Base-by-base conservation (phyloP, 257 asterid genomes). In the Verbascum thapsus region DNA sequence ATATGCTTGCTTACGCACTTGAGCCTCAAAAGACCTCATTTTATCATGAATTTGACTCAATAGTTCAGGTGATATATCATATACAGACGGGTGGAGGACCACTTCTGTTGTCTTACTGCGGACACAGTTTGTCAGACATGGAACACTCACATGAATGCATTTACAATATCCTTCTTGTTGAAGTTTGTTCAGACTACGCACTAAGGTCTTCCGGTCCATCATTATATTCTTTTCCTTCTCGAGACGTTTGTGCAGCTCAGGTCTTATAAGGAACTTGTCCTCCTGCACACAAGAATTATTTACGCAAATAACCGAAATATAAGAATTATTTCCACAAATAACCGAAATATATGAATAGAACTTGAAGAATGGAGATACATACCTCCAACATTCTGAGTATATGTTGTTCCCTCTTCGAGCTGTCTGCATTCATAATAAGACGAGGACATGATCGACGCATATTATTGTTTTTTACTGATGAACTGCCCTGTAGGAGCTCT, bases 311-410 rank as follows among this genome's bases (percentile, higher is more conserved):
- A n/a, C n/a, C n/a, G n/a, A n/a, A n/a, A n/a, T n/a, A n/a, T n/a
- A n/a, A n/a, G n/a, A 44, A 44, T 70, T 65, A 66, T 49, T 50
- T 52, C 32, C 56, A 69, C n/a, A 59, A 61, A 78, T 23, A 67
- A 64, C 41, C 5, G 53, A 65, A 64, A n/a, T n/a, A n/a, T n/a
- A n/a, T n/a, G 19, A 63, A 66, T 18, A 30, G 60, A 22, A 34
- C 38, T 71, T 68, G 63, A 66, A 45, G 62, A 68, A 59, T 34
- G 18, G n/a, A 58, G 50, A 57, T 37, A 68, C 79, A 72, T 38
- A 92, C 99, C 99, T 87, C 86, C 85, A 92, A 82, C 80, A 87
- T 69, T 68, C 83, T 71, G 71, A 87, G 89, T 78, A 92, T 90
- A 66, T 67, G 78, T 64, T 87, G 91, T 84, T 92, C 97, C 80